phyloP scores from a whole-genome alignment of 2,329 filamentous ascomycete genomes.

The Pseudogymnoascus sp. region DNA sequence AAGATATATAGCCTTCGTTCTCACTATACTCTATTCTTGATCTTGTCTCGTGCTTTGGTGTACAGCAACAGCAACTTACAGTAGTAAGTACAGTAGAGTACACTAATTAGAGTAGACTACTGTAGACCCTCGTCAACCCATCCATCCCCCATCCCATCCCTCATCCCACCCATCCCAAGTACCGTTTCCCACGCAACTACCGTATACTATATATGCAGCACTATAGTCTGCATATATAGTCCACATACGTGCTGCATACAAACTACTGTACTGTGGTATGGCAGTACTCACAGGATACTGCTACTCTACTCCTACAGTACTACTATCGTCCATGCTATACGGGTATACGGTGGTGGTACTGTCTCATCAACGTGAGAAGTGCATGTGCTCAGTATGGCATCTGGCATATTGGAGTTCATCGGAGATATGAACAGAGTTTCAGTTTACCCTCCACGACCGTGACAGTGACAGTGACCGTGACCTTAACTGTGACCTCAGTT shows the following conservation, averaged over 20 bases:
- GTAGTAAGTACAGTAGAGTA: not conserved
- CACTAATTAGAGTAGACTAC: not conserved
- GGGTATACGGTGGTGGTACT: not conserved
- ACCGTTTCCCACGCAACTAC: not conserved
- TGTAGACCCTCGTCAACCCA: not conserved
- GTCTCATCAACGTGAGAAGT: not conserved
- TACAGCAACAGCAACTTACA: not conserved
- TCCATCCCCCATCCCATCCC: not conserved
- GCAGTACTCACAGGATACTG: no score
- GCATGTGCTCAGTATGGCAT: not conserved
- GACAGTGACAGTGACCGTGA: no score
- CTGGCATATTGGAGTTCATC: not conserved
- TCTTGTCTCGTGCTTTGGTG: no score
- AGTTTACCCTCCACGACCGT: not conserved
- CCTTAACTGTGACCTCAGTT: no score
- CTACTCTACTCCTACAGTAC: no score
- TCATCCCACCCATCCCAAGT: not conserved
- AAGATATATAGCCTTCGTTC: no score
- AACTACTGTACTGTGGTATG: no score
- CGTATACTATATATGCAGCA: slow-evolving; percentile 2
- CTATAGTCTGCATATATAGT: not conserved
- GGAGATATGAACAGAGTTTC: not conserved
- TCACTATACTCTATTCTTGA: not conserved
- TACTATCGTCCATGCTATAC: not conserved
- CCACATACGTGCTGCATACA: not conserved